Evolutionary conservation across 2,329 filamentous ascomycete genomes (phyloP), one percentile per base, ranked within the genome.

Genomic region (Orbilia oligospora): DNA sequence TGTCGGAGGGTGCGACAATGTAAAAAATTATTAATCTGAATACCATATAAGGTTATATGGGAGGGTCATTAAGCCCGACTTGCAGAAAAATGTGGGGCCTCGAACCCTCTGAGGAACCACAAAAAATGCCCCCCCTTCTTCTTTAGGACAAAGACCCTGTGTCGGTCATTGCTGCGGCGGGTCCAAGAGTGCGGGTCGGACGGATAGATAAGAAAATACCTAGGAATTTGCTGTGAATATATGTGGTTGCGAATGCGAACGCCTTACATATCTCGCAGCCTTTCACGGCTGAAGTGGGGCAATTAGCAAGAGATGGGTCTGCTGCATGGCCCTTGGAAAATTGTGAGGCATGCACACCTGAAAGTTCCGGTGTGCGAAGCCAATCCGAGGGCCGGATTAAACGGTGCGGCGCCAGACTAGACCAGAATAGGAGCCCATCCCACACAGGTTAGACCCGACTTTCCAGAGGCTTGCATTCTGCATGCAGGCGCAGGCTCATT

Each of bases 381-480:
- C 49, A 53, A 53, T 53, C 49, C 49, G 20, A 30, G 22, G 49
- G 12, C 9, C 22, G 49, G 12, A 53, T 53, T 53, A 53, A 16
- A 16, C 49, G 49, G 12, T 53, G 49, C 49, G 49, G 49, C 49
- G 49, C 12, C 49, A 53, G 9, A 53, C 24, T 30, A 53, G 5
- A 16, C 49, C 49, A 53, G 49, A 53, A 53, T 16, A 53, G 49
- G 49, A 53, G 12, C 20, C 12, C 5, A 30, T 53, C 49, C 49
- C 49, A 53, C 5, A 53, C 16, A 5, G 24, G 48, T 51, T 51
- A 27, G 48, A 48, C 44, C 44, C 16, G 44, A 48, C 44, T 51
- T n/a, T n/a, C n/a, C n/a, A n/a, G n/a, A 27, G 49, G 49, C 49
- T 53, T 53, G 49, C 22, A 30, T 20, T 53, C 44, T 48, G 44